Evolutionary conservation across 768 basidiomycete species (phyloP), one percentile per base, ranked within the genome.

Genomic region (Heimioporus sp.): DNA sequence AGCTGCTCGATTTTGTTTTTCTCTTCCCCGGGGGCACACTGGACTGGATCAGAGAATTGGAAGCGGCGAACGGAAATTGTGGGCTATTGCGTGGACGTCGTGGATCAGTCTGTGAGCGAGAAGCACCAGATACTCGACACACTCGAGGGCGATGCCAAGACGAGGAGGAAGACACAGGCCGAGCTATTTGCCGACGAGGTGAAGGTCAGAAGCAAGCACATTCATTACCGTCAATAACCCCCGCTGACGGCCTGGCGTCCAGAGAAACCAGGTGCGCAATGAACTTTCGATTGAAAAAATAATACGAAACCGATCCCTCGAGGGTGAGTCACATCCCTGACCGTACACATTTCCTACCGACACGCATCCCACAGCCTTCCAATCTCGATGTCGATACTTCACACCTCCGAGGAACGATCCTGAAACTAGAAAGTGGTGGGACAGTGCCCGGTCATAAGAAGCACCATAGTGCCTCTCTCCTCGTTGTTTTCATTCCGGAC

Each of bases 341-440:
- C 57, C 57, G 44, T 61, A 36, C 41, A 43, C 41, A 53, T 51
- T 50, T 61, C 31, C 45, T 46, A 43, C 46, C 67, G 43, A 67
- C 54, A 58, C 46, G 45, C 58, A 53, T 36, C 31, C 10, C 40
- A 62, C 66, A 93, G 90, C 87, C 31, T 92, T 93, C 66, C 78
- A 77, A 52, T 79, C 86, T 41, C 85, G 89, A 45, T 93, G 90
- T 72, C 81, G 80, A 64, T 91, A 86, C 66, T 93, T 91, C 67
- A 72, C 76, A 45, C 87, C 88, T 8, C 85, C 89, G 31, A 58
- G 65, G 50, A 73, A 78, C 15, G 85, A 87, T 61, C 69, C 58
- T 36, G 85, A 87, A 54, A 76, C 78, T 6, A 76, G 75, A 37
- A 72, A 73, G 62, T 74, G 80, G 71, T 86, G 82, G 84, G 74